Evolutionary conservation across 306 rosid genomes (phyloP).

Genomic region (Citrullus mucosospermus): DNA sequence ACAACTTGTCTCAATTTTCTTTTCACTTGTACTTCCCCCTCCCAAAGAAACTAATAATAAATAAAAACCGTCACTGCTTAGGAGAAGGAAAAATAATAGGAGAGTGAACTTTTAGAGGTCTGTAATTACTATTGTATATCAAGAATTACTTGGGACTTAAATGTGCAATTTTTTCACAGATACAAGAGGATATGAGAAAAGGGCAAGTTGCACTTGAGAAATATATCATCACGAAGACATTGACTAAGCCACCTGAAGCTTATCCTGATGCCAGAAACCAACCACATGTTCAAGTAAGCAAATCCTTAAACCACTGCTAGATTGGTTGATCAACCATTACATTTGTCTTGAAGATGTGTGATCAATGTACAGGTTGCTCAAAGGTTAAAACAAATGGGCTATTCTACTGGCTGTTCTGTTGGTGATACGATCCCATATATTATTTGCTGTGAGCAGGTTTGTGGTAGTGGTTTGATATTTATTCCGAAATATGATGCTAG

Average conservation of each 20-base stretch:
- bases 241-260: constrained; percentile 89
- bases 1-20: neutral
- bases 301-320: neutral
- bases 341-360: constrained; percentile 5
- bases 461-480: constrained; percentile 6
- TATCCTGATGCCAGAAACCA: constrained; percentile 97
- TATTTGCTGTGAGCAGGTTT: constrained; percentile 88
- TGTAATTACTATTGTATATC: neutral
- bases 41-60: neutral
- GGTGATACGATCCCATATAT: constrained; percentile 85
- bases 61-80: neutral
- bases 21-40: neutral
- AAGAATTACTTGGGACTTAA: neutral
- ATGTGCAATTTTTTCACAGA: constrained; percentile 21
- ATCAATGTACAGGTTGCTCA: constrained; percentile 64
- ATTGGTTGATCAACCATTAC: neutral
- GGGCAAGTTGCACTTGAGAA: constrained; percentile 80
- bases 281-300: constrained; percentile 89
- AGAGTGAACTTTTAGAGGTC: neutral
- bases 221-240: constrained; percentile 81
- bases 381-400: constrained; percentile 81
- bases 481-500: neutral
- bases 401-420: constrained; percentile 74
- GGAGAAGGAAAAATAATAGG: neutral
- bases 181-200: constrained; percentile 84